Evolutionary conservation across 768 basidiomycete genomes (phyloP).

Genomic region (Strobilomyces confusus): DNA sequence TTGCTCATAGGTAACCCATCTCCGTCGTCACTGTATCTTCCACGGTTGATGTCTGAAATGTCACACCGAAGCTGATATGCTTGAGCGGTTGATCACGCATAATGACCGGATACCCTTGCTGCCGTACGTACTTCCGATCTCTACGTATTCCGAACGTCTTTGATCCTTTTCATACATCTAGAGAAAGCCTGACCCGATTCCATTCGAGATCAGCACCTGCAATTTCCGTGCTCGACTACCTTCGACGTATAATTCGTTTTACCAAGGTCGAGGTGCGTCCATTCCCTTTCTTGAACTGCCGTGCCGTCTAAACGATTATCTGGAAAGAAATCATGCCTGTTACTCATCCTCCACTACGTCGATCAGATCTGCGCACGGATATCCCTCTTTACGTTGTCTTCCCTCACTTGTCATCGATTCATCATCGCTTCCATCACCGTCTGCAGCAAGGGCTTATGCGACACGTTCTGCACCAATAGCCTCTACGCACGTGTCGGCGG

Average conservation of each 20-base stretch:
- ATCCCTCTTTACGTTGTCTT: conserved; percentile 88
- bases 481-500: conserved; percentile 97
- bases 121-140: conserved; percentile 50
- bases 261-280: conserved; percentile 88
- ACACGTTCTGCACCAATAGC: conserved; percentile 91
- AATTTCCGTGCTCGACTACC: conserved; percentile 89
- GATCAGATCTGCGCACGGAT: conserved; percentile 88
- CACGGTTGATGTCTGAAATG: conserved; percentile 16
- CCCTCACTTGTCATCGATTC: conserved; percentile 96
- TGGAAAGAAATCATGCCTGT: conserved; percentile 67
- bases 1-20: conserved; percentile 75
- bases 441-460: conserved; percentile 91
- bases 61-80: conserved; percentile 77
- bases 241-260: conserved; percentile 89
- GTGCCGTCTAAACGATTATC: conserved; percentile 6
- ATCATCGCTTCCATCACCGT: conserved; percentile 91
- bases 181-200: conserved; percentile 90
- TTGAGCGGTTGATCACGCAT: conserved; percentile 89
- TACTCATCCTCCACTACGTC: conserved; percentile 85
- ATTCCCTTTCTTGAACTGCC: neutral
- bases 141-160: conserved; percentile 13
- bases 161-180: conserved; percentile 32
- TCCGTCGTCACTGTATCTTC: conserved; percentile 17
- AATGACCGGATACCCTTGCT: conserved; percentile 94
- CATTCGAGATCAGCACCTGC: conserved; percentile 89